Percentiles rank a stretch among this genome's conserved stretches.
Conservation (phyloP, 345 rosid genomes). For the Lepidium aucheri region DNA sequence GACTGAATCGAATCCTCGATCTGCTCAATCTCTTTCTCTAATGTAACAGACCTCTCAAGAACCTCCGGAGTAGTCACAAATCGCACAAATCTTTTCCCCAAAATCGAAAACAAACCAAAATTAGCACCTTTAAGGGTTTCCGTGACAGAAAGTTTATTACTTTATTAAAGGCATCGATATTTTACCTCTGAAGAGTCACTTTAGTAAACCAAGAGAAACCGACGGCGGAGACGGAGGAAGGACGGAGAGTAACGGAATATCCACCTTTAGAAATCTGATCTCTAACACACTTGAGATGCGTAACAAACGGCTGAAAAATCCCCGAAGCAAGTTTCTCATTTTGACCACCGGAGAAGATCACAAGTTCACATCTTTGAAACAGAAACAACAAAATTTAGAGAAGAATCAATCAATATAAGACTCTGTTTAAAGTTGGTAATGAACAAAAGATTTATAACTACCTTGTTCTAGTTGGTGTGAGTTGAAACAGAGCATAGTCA, state of each 20-base stretch:
- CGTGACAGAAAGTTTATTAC: neutral
- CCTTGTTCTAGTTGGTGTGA: slow-evolving; percentile 99
- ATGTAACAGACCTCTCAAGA: slow-evolving; percentile 87
- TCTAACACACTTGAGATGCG: slow-evolving; percentile 64
- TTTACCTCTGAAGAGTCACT: slow-evolving; percentile 78
- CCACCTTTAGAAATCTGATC: slow-evolving; percentile 94
- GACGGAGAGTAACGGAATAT: slow-evolving; percentile 74
- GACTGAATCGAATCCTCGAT: slow-evolving; percentile 66
- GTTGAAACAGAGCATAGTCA: slow-evolving; percentile 84
- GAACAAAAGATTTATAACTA: slow-evolving; percentile 11
- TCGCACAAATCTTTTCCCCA: slow-evolving; percentile 62
- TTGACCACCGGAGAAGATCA: slow-evolving; percentile 58
- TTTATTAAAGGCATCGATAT: neutral
- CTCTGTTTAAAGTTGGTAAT: neutral
- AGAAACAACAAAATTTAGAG: neutral
- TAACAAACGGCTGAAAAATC: slow-evolving; percentile 72
- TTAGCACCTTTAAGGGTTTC: neutral
- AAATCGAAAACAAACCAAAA: neutral
- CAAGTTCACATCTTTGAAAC: slow-evolving; percentile 72
- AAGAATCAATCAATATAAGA: neutral
- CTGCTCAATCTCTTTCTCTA: slow-evolving; percentile 78
- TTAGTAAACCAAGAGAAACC: slow-evolving; percentile 78
- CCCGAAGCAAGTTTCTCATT: slow-evolving; percentile 93
- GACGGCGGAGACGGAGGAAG: slow-evolving; percentile 25
- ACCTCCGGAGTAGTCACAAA: slow-evolving; percentile 92